Percentiles rank a stretch among this genome's conserved stretches.
phyloP scores from a whole-genome alignment of 2,329 filamentous ascomycete genomes.

The Alternaria brassicae region DNA sequence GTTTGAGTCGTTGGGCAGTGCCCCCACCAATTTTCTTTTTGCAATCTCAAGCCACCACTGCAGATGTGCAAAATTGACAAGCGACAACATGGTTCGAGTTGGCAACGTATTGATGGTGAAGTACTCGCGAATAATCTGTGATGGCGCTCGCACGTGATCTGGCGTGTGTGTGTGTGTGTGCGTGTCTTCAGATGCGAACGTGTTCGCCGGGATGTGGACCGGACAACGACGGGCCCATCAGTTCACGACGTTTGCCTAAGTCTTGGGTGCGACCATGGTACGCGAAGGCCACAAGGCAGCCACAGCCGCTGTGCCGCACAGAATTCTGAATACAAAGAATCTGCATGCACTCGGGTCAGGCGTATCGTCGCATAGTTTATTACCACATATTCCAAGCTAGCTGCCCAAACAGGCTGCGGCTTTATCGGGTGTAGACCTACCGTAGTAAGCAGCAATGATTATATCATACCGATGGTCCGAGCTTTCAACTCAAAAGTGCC shows the following conservation, averaged over 20 bases:
- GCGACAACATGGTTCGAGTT: neutral
- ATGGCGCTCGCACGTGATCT: neutral
- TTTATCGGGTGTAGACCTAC: conserved; percentile 18
- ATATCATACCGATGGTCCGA: conserved; percentile 21
- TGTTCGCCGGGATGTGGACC: neutral
- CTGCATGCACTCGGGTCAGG: neutral
- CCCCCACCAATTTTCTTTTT: neutral
- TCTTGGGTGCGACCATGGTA: neutral
- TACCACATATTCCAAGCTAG: neutral
- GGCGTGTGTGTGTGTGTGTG: no score
- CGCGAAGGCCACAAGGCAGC: neutral
- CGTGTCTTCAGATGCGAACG: neutral
- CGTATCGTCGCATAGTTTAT: neutral
- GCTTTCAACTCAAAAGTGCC: conserved; percentile 16
- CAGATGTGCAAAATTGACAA: neutral
- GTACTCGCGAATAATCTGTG: neutral
- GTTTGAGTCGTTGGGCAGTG: no score
- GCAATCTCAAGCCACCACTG: neutral
- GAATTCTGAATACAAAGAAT: neutral
- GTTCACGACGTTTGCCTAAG: neutral
- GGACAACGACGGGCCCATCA: conserved; percentile 10
- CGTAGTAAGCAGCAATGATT: conserved; percentile 14
- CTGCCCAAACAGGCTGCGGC: neutral
- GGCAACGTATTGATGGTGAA: neutral
- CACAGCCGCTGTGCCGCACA: neutral